These are phyloP conservation scores for Hibiscus trionum DNA, from an alignment of 345 rosid species.

Conservation along the genomic window DNA sequence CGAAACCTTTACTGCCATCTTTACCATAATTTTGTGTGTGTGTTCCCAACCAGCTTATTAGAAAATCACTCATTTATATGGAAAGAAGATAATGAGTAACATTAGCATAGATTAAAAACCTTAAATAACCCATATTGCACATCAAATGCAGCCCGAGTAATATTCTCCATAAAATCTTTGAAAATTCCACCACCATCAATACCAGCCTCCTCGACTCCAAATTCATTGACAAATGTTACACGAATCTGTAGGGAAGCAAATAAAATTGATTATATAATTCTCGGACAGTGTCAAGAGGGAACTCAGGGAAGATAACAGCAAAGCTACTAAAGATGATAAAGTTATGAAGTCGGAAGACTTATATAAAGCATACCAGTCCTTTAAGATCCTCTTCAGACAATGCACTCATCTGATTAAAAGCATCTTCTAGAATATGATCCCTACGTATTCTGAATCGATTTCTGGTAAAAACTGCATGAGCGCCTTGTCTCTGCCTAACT, in stretches of 20 bases:
- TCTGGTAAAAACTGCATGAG: constrained; percentile 68
- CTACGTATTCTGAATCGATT: constrained; percentile 88
- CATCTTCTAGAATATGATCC: constrained; percentile 95
- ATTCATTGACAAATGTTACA: constrained; percentile 86
- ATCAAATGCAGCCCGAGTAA: constrained; percentile 92
- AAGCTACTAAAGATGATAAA: background rate
- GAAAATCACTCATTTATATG: background rate
- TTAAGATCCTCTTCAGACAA: constrained; percentile 93
- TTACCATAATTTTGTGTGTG: background rate
- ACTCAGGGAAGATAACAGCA: background rate
- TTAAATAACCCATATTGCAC: constrained; percentile 96
- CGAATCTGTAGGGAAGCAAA: constrained; percentile 63
- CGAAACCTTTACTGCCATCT: background rate
- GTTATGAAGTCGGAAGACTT: background rate
- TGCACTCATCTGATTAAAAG: constrained; percentile 91
- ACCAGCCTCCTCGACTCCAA: constrained; percentile 99
- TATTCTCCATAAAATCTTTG: constrained; percentile 99
- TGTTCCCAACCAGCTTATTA: background rate
- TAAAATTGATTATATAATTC: constrained; percentile 8
- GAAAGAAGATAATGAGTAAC: background rate
- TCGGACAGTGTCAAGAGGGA: background rate
- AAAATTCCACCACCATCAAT: constrained; percentile 99
- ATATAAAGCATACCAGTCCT: constrained; percentile 50
- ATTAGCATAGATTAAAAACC: constrained; percentile 36
- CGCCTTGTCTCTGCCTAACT: constrained; percentile 63